Conservation (phyloP, 2,329 filamentous ascomycete genomes). For the Botrytis elliptica region DNA sequence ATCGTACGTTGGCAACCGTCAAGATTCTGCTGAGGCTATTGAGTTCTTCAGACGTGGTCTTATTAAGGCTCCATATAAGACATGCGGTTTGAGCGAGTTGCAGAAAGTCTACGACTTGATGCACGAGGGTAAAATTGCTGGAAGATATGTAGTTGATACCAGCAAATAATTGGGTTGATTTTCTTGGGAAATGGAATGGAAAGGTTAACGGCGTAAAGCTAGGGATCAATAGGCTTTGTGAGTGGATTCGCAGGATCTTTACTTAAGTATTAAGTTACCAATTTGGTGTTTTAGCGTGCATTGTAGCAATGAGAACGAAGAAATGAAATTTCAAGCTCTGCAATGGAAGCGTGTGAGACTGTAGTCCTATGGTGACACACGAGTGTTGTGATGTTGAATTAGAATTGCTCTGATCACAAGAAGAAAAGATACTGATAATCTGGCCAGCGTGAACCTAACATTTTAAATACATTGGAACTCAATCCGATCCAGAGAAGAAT, state of each 20-base stretch:
- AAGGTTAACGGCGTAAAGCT: not conserved
- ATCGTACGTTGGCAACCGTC: conserved; percentile 89
- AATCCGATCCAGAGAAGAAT: not conserved
- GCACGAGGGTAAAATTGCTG: conserved; percentile 68
- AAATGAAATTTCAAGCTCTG: too few species aligned
- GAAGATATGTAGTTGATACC: conserved; percentile 76
- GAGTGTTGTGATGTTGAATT: not conserved
- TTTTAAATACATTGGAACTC: not conserved
- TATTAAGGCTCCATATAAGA: conserved; percentile 86
- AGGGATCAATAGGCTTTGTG: not conserved
- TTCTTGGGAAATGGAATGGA: not conserved
- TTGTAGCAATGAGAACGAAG: not conserved
- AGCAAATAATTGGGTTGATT: conserved; percentile 50
- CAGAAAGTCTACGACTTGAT: conserved; percentile 77
- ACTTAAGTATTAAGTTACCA: not conserved
- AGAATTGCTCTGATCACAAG: not conserved
- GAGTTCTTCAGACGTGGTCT: conserved; percentile 80
- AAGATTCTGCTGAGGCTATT: conserved; percentile 82
- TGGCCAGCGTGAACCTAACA: not conserved
- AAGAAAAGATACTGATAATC: not conserved
- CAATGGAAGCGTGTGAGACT: not conserved
- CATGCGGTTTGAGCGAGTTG: conserved; percentile 75
- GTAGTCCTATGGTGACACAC: not conserved
- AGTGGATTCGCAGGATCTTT: not conserved
- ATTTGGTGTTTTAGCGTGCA: not conserved